These are phyloP conservation scores for Pichia sp. DNA, from an alignment of 1,139 yeast species.

Conservation along the genomic window DNA sequence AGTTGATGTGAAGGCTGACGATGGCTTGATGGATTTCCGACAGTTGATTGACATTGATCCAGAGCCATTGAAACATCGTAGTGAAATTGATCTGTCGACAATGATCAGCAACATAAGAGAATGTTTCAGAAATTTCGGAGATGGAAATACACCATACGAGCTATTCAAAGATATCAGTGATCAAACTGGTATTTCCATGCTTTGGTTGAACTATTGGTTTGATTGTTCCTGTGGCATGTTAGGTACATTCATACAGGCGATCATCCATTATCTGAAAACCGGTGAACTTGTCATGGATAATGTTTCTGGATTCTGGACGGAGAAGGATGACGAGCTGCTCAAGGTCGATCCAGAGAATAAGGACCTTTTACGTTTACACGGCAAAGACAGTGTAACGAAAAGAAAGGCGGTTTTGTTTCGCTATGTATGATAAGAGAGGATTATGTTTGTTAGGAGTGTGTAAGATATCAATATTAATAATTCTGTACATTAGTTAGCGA, in stretches of 20 bases:
- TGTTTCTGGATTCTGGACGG: constrained; percentile 48
- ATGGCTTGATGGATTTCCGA: constrained; percentile 21
- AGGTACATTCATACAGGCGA: constrained; percentile 42
- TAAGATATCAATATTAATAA: not conserved
- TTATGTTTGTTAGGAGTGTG: not conserved
- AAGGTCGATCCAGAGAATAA: constrained; percentile 22
- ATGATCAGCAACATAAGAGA: constrained; percentile 35
- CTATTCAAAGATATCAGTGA: constrained; percentile 41
- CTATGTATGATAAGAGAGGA: not conserved
- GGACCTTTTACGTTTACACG: constrained; percentile 28
- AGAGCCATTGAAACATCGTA: constrained; percentile 28
- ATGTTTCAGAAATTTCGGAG: constrained; percentile 42
- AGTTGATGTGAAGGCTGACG: constrained; percentile 17
- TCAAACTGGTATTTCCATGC: constrained; percentile 43
- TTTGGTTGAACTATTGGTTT: constrained; percentile 44
- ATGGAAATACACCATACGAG: constrained; percentile 36
- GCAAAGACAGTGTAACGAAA: constrained; percentile 30
- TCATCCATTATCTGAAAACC: constrained; percentile 41
- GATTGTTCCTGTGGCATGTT: constrained; percentile 50
- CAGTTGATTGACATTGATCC: constrained; percentile 28
- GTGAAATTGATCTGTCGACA: constrained; percentile 29
- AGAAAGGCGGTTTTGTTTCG: constrained; percentile 26
- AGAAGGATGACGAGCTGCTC: constrained; percentile 39
- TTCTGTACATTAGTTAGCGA: not conserved
- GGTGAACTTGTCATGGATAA: constrained; percentile 43